Evolutionary conservation across 2,329 filamentous ascomycete species (phyloP), one percentile per base, ranked within the genome.

Genomic region (Hawksworthiomyces lignivorus): DNA sequence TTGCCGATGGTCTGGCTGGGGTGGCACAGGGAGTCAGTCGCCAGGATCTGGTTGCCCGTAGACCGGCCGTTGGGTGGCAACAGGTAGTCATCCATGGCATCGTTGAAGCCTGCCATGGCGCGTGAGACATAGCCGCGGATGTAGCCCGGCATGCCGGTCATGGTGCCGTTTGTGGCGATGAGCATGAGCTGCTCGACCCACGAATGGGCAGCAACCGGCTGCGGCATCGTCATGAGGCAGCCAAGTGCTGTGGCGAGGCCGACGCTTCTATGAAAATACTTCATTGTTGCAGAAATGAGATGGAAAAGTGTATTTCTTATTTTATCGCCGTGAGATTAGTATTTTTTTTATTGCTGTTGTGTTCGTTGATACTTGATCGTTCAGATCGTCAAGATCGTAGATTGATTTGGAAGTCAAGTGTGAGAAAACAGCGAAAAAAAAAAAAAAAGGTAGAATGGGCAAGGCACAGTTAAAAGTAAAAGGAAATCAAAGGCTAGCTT

Each of bases 121-220:
- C 86, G 78, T 24, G 72, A 61, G 14, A 79, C 61, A 55, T 80
- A 87, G 35, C 80, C 82, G 49, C 88, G 82, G n/a, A 83, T 67
- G 57, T 82, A 95, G 24, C 90, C 90, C 19, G 75, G 67, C 7
- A 72, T 60, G 21, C 84, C 84, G 17, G 80, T 67, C 57, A 88
- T 87, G 26, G 77, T 77, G 41, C 88, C 89, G 53, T 87, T 84
- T 21, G 75, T 60, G 40, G 79, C 76, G 58, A 96, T 80, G 44
- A 79, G 77, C 48, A 70, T 75, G 37, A 90, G 69, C 54, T 82
- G 70, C 62, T 96, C 88, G 36, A 90, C 73, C 89, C 89, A 96
- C 15, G 80, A 83, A 63, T 96, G 90, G 27, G 77, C 81, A 20
- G 51, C 51, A 26, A 55, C 60, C 6, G 55, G 50, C 36, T 54